A percentile compares a stretch with the other conserved stretches of the same genome.
phyloP scores from a whole-genome alignment of 805 yeast genomes.

The Candida argentea region DNA sequence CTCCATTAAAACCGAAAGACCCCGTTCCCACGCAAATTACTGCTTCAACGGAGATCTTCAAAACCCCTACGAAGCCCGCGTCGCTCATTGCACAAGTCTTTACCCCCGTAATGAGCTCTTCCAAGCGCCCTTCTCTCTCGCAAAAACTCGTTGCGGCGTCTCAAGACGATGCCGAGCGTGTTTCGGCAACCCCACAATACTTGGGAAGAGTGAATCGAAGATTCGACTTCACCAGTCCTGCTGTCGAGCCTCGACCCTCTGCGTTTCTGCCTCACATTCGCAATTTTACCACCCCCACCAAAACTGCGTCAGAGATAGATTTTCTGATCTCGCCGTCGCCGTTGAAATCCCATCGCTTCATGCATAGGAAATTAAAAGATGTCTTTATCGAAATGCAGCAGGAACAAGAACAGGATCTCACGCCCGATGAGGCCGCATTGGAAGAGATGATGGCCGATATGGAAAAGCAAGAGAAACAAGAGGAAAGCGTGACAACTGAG shows the following conservation, averaged over 20 bases:
- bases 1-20: constrained; percentile 23
- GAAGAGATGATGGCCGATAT: not conserved
- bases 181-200: constrained; percentile 16
- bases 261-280: not conserved
- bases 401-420: constrained; percentile 1
- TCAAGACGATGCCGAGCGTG: not conserved
- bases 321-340: constrained; percentile 40
- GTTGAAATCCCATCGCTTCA: constrained; percentile 23
- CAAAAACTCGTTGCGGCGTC: constrained; percentile 2
- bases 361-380: constrained; percentile 28
- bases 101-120: too few relatives aligned
- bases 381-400: constrained; percentile 35
- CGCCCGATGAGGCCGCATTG: not conserved
- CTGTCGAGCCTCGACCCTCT: not conserved
- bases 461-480: not conserved
- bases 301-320: constrained; percentile 4
- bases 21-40: constrained; percentile 1
- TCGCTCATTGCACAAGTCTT: constrained; percentile 1
- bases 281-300: constrained; percentile 4
- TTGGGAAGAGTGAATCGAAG: constrained; percentile 10
- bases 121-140: constrained; percentile 1
- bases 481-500: not conserved
- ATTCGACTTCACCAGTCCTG: constrained; percentile 5
- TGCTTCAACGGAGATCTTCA: constrained; percentile 9
- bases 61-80: constrained; percentile 25